phyloP scores from a whole-genome alignment of 805 yeast species.

The Lachancea meyersii region DNA sequence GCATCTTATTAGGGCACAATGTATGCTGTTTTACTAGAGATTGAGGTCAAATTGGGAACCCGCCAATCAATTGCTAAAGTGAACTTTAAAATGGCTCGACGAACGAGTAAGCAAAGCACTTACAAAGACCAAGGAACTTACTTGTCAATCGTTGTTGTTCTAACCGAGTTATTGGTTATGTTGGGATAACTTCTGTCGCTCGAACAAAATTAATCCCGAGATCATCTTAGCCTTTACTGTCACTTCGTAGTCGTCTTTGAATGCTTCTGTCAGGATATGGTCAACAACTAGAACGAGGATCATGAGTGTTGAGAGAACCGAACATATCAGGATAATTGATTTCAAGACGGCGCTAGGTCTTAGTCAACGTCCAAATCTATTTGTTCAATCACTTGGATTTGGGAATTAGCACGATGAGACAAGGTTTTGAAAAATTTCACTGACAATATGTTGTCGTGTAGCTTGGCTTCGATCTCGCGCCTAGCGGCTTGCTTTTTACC shows the following conservation, averaged over 20 bases:
- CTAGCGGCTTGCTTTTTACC: conserved; percentile 24
- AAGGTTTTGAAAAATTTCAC: conserved; percentile 25
- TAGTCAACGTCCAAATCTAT: conserved; percentile 24
- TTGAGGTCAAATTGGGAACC: too few species aligned
- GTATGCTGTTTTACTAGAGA: too few species aligned
- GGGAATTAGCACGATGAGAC: conserved; percentile 20
- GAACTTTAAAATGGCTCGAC: background rate
- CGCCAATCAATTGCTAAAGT: too few species aligned
- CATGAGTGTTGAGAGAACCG: background rate
- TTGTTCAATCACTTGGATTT: conserved; percentile 18
- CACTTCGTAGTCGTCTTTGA: background rate
- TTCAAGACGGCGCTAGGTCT: background rate
- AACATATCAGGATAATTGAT: too few species aligned
- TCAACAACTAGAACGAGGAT: background rate
- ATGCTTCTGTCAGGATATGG: background rate
- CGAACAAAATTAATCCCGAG: background rate
- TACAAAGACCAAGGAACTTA: too few species aligned
- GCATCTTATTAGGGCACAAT: background rate
- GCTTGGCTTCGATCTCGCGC: conserved; percentile 23
- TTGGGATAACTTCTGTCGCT: background rate
- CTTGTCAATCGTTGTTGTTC: too few species aligned
- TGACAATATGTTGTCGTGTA: conserved; percentile 22
- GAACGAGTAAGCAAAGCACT: too few species aligned
- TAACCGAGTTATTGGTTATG: too few species aligned
- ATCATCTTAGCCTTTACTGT: background rate